Evolutionary conservation across 2,329 filamentous ascomycete genomes (phyloP), one percentile per base, ranked within the genome.

Genomic region (Aureobasidium sp.): DNA sequence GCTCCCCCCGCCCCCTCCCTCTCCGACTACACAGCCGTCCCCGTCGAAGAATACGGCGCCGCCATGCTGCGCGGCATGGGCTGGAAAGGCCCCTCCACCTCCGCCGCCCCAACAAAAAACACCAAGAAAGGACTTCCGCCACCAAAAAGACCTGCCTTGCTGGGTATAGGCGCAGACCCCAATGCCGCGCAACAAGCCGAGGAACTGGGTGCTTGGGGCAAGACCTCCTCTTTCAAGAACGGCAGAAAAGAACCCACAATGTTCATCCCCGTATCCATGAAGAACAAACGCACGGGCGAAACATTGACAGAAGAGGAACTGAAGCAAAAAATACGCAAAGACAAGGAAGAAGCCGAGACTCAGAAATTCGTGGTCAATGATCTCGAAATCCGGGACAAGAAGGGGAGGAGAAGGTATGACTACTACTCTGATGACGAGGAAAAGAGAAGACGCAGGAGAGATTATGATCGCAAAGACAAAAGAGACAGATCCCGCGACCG

Each of bases 41-140:
- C 94, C 0, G 90, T 97, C 17, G 93, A 96, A 66, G 91, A 96
- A 67, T 99, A 97, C 65, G 94, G 94, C 8, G 88, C 91, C 19
- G 91, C 92, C 0, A 79, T 97, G 64, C 80, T 99, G 37, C 85
- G 92, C 33, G 91, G 92, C 10, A 96, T 97, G 89, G 94, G 94
- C 9, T 96, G 93, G 92, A 91, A 96, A 68, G 84, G 85, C 10
- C 55, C 55, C 9, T 38, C 55, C 17, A 31, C 35, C 11, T 8
- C 42, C 23, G 13, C 43, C 31, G n/a, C 27, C 10, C 17, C 31
- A 11, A 21, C 43, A 0, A 58, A 40, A 17, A 27, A 31, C 7
- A 33, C 33, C 55, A 58, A 58, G 19, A 57, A 58, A 37, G 19
- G n/a, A 6, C 31, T 49, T 10, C 55, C 55, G n/a, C 42, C 55